Evolutionary conservation across 1,139 yeast species (phyloP), one percentile per base, ranked within the genome.

Genomic region (Saccharomyces pastorianus): DNA sequence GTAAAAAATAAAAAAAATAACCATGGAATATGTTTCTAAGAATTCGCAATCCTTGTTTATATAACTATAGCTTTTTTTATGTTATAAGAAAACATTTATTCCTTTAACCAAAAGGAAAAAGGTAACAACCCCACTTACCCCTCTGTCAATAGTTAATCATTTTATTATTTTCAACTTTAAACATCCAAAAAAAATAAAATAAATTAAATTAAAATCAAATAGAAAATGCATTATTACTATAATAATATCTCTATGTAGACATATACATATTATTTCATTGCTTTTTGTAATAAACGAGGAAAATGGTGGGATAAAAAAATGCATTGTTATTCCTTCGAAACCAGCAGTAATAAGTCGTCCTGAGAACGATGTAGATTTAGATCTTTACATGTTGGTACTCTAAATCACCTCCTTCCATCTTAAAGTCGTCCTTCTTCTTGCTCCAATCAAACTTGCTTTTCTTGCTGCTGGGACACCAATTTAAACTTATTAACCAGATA

Each of bases 401-500:
- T 11, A 54, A 23, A 26, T 53, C 53, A 26, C 51, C 54, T 20
- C 48, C 52, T 17, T 38, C 44, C 6, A 38, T 38, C 23, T 38
- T 38, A 6, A 17, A 17, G n/a, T 38, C 44, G 25, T 38, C 44
- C 6, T 38, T 17, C 44, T 38, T 38, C 44, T 17, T 38, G 11
- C 23, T 17, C 44, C 44, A 38, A 8, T 44, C 46, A 23, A 44
- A 31, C 28, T 41, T 48, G 41, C 26, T 32, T 20, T 32, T 23
- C 25, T 46, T 31, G 17, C 38, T 29, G 9, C 27, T 17, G 28
- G 47, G 13, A 3, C 8, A 14, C 26, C 38, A 38, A 4, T 17
- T 38, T 11, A 38, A 17, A 20, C 25, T 38, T 25, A 42, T 38
- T n/a, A 51, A 14, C 66, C 67, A 65, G 20, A 59, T n/a, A 8